These are phyloP conservation scores for Sarcodon sp. DNA, from an alignment of 768 basidiomycete genomes.

Conservation along the genomic window DNA sequence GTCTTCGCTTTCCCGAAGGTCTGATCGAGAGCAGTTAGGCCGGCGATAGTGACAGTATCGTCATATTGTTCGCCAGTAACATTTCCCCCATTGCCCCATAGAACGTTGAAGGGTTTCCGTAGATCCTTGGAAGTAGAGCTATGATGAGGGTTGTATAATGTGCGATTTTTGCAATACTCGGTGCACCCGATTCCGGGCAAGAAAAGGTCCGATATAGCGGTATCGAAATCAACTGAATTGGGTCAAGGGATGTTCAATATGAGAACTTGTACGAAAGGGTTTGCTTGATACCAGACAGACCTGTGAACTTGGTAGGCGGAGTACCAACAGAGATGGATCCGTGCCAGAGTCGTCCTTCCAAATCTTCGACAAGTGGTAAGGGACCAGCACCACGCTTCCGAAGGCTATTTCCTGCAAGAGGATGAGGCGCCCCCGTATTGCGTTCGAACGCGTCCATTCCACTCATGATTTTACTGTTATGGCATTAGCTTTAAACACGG, in stretches of 20 bases:
- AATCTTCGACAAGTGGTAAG: constrained; percentile 22
- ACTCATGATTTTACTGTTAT: constrained; percentile 29
- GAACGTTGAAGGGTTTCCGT: constrained; percentile 23
- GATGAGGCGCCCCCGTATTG: constrained; percentile 31
- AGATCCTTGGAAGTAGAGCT: constrained; percentile 24
- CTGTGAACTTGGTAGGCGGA: constrained; percentile 26
- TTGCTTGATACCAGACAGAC: not conserved
- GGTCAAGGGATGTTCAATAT: too few relatives aligned
- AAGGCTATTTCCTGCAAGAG: constrained; percentile 8
- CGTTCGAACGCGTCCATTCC: constrained; percentile 28
- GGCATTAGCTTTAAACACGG: too few relatives aligned
- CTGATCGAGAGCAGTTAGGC: constrained; percentile 21
- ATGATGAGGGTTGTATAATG: constrained; percentile 20
- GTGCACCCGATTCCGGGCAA: constrained; percentile 25
- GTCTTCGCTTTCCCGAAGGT: constrained; percentile 14
- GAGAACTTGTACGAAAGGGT: not conserved
- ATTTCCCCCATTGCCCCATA: constrained; percentile 35
- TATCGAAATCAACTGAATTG: constrained; percentile 35
- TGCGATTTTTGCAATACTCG: constrained; percentile 24
- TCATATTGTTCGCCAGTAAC: constrained; percentile 31
- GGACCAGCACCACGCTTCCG: constrained; percentile 17
- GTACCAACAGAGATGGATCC: constrained; percentile 34
- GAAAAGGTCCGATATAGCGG: constrained; percentile 31
- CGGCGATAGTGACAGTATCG: constrained; percentile 35
- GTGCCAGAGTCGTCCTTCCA: constrained; percentile 27